Evolutionary conservation across 306 rosid species (phyloP).

Genomic region (Hippophae tibetana): DNA sequence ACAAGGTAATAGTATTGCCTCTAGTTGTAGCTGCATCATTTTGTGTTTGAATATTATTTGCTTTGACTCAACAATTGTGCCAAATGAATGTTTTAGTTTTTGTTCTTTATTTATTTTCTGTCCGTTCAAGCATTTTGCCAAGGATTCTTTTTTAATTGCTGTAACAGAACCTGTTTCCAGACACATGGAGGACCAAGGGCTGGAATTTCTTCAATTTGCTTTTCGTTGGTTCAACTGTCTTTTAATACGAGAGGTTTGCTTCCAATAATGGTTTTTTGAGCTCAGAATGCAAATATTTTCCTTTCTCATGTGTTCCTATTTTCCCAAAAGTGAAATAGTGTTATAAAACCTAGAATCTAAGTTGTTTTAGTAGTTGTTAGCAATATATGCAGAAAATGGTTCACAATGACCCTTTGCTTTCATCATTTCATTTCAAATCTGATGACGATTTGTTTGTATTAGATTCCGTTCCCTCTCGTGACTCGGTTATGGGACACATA

Average conservation of each 20-base stretch:
- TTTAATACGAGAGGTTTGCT: constrained; percentile 83
- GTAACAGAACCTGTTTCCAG: constrained; percentile 74
- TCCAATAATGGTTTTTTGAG: constrained; percentile 5
- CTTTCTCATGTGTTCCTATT: neutral
- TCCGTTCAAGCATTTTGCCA: neutral
- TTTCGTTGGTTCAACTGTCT: constrained; percentile 99
- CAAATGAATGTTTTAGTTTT: neutral
- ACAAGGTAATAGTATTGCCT: neutral
- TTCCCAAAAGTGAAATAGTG: neutral
- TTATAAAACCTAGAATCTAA: constrained; percentile 8
- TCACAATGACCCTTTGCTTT: constrained; percentile 16
- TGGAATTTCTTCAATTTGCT: constrained; percentile 97
- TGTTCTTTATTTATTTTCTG: no score
- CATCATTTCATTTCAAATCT: constrained; percentile 17
- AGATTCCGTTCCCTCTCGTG: constrained; percentile 91
- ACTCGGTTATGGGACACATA: constrained; percentile 98
- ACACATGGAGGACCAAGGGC: constrained; percentile 90
- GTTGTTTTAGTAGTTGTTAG: neutral
- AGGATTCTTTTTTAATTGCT: constrained; percentile 12
- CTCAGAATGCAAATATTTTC: constrained; percentile 9
- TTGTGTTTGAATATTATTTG: neutral
- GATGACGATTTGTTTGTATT: constrained; percentile 16
- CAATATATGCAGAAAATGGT: constrained; percentile 2
- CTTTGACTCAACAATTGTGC: neutral
- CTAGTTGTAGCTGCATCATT: neutral